Evolutionary conservation across 192 early-diverging fungal species (phyloP), one percentile per base, ranked within the genome.

Genomic region (Piromyces sp.): DNA sequence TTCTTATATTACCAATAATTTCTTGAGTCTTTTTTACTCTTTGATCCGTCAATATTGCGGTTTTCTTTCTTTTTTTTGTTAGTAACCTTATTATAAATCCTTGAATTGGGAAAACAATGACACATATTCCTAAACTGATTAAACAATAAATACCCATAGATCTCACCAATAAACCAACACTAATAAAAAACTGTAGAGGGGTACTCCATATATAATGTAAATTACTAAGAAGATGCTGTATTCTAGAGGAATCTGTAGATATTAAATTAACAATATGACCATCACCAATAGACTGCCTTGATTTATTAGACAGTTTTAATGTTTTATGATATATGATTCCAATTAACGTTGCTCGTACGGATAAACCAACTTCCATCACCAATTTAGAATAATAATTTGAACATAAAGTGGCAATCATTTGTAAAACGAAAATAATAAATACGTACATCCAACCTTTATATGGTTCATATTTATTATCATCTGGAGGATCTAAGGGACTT

Each of bases 21-120:
- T 94, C 93, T 78, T 92, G 90, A 0, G 88, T 93, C 0, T 90
- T 80, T 40, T 93, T 93, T 81, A 95, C 92, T 81, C 94, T 90
- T 30, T 84, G 85, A 84, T 95, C 94, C 15, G 94, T 94, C n/a
- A 94, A 86, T 4, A 88, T 87, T 0, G 88, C 88, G 40, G 90
- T 85, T 30, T 22, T 80, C 28, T 84, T 84, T 37, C 90, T 83
- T 82, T 91, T 85, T 17, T 9, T 29, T 6, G 80, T 78, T 38
- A 91, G 81, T 29, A 80, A 79, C 30, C 79, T 83, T 81, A 87
- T 84, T 36, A 92, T 30, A n/a, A 80, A 30, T 36, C 81, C 40
- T 80, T 89, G 88, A 7, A 91, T 33, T 26, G 87, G 90, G 16
- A 42, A 79, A 30, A 84, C 80, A n/a, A 87, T 14, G 40, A 89